phyloP scores from a whole-genome alignment of 192 early-diverging fungal species.

The Coemansia interrupta region DNA sequence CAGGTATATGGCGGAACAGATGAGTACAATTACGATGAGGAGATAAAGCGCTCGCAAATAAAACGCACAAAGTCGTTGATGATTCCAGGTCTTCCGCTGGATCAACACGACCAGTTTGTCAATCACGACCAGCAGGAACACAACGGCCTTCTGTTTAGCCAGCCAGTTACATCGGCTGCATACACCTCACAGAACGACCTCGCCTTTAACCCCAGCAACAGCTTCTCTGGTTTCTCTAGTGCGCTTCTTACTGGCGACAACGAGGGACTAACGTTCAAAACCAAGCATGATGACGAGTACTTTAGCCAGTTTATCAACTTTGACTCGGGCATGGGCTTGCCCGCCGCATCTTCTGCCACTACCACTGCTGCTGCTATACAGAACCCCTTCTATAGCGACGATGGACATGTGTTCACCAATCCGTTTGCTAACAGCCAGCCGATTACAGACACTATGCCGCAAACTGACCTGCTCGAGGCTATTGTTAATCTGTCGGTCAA shows the following conservation, averaged over 20 bases:
- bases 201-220: too few species aligned
- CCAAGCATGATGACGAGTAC: slow-evolving; percentile 23
- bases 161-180: background rate
- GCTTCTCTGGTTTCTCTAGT: too few species aligned
- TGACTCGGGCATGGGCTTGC: slow-evolving; percentile 2
- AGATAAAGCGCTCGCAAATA: slow-evolving; percentile 1
- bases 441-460: background rate
- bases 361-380: background rate
- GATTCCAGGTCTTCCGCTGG: slow-evolving; percentile 9
- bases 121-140: background rate
- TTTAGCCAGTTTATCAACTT: slow-evolving; percentile 41
- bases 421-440: background rate
- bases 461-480: slow-evolving; percentile 30
- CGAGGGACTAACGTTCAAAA: too few species aligned
- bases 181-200: too few species aligned
- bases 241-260: background rate
- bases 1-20: background rate
- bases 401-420: background rate
- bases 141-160: background rate
- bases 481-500: slow-evolving; percentile 42
- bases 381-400: background rate
- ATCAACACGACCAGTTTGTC: background rate
- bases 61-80: slow-evolving; percentile 27
- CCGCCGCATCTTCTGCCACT: background rate
- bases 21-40: background rate